Evolutionary conservation across 2,329 filamentous ascomycete genomes (phyloP), one percentile per base, ranked within the genome.

Genomic region (Fusarium sp.): DNA sequence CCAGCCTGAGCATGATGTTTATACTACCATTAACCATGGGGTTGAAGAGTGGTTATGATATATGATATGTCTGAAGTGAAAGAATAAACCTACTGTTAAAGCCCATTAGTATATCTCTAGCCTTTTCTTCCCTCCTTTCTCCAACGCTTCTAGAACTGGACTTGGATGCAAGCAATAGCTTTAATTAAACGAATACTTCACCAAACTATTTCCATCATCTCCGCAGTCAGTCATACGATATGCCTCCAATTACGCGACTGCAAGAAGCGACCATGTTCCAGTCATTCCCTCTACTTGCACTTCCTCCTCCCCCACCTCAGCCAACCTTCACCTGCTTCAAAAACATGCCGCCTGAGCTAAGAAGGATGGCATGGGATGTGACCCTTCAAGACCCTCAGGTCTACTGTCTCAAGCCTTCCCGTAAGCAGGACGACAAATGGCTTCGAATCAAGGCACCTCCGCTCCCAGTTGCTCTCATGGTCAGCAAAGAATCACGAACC

Each of bases 161-260:
- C n/a, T 24, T 20, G 17, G 17, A 36, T 24, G 11, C 22, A 24
- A 35, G n/a, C 6, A 35, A 11, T 2, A 36, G 17, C 15, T 8
- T 14, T 11, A 35, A 24, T 35, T 11, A 1, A 3, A 17, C 11
- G 22, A 35, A 33, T 5, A 4, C 6, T 24, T 51, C 48, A 24
- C 5, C 22, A 1, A 20, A 18, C 1, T 11, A 7, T 13, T 24
- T 10, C 7, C 31, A 7, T 51, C 11, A 24, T 20, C n/a, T 14
- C 15, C 10, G 5, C 5, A 3, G 3, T 18, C 22, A 20, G 17
- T 3, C 22, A 24, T n/a, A 24, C 15, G 12, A 24, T 2, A 35
- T 51, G 48, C 7, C 8, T 3, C 28, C 11, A 9, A 5, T 3
- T 14, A 20, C 3, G n/a, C 31, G 48, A 2, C 48, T 51, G 17